Conservation (phyloP, 805 yeast genomes). For the Lipomyces sp. region DNA sequence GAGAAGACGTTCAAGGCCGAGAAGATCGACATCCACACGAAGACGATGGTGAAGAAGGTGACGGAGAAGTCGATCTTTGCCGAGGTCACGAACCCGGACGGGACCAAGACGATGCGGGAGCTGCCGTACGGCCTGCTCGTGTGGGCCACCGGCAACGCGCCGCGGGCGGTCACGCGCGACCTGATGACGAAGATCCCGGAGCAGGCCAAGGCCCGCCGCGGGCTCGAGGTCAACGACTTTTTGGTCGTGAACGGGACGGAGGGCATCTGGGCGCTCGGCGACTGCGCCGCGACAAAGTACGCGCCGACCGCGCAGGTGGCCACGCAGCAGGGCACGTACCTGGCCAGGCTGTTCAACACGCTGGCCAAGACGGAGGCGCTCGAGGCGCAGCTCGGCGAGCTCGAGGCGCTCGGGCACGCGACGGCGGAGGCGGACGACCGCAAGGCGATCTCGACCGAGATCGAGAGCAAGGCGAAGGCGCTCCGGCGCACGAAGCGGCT, state of each 20-base stretch:
- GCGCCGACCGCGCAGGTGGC: conserved; percentile 99
- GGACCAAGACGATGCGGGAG: conserved; percentile 55
- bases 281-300: conserved; percentile 82
- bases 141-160: conserved; percentile 98
- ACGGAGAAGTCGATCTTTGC: conserved; percentile 68
- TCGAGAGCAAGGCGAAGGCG: conserved; percentile 45
- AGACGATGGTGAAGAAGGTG: conserved; percentile 86
- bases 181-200: conserved; percentile 61
- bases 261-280: conserved; percentile 88
- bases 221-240: conserved; percentile 79
- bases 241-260: conserved; percentile 77
- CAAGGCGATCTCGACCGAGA: conserved; percentile 43
- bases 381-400: conserved; percentile 40
- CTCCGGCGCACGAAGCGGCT: conserved; percentile 39
- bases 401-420: conserved; percentile 40
- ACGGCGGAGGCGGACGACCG: conserved; percentile 37
- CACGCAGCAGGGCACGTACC: conserved; percentile 83
- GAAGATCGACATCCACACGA: conserved; percentile 71
- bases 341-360: conserved; percentile 59
- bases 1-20: conserved; percentile 66
- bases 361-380: conserved; percentile 39
- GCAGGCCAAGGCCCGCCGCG: conserved; percentile 84
- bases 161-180: conserved; percentile 67
- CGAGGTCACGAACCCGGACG: conserved; percentile 62
- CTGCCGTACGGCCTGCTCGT: conserved; percentile 90